These are phyloP conservation scores for Aureobasidium sp. DNA, from an alignment of 2,329 filamentous ascomycete genomes.

Conservation along the genomic window DNA sequence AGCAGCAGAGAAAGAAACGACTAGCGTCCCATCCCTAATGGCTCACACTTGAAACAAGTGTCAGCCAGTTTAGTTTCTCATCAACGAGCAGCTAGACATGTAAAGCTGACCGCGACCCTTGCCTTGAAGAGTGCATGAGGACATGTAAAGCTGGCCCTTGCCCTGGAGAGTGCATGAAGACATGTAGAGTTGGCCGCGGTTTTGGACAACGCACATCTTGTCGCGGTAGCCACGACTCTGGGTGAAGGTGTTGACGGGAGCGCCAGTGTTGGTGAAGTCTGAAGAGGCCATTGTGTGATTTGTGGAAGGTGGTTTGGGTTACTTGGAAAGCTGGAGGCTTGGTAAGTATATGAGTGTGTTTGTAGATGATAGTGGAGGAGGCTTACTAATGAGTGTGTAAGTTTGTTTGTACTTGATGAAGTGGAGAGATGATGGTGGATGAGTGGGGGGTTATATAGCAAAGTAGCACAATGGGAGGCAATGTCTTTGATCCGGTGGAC, in stretches of 20 bases:
- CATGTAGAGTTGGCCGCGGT: background rate
- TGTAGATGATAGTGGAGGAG: background rate
- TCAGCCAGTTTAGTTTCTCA: background rate
- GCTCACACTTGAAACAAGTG: background rate
- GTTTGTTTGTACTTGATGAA: background rate
- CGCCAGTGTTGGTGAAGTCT: background rate
- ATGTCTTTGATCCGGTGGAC: background rate
- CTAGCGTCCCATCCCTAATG: no score
- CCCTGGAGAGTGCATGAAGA: background rate
- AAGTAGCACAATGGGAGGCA: background rate
- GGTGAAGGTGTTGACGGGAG: background rate
- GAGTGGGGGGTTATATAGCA: background rate
- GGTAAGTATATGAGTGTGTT: background rate
- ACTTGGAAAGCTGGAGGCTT: background rate
- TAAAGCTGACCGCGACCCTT: background rate
- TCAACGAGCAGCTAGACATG: no score
- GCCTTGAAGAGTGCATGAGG: background rate
- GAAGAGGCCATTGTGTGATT: background rate
- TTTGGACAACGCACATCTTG: no score
- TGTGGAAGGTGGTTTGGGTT: background rate
- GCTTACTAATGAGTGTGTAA: constrained; percentile 3
- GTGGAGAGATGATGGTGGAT: background rate
- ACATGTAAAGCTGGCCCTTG: background rate
- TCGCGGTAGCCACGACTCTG: no score
- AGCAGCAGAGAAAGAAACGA: no score